Evolutionary conservation across 2,329 filamentous ascomycete species (phyloP).

Genomic region (Pezicula rhizophila): DNA sequence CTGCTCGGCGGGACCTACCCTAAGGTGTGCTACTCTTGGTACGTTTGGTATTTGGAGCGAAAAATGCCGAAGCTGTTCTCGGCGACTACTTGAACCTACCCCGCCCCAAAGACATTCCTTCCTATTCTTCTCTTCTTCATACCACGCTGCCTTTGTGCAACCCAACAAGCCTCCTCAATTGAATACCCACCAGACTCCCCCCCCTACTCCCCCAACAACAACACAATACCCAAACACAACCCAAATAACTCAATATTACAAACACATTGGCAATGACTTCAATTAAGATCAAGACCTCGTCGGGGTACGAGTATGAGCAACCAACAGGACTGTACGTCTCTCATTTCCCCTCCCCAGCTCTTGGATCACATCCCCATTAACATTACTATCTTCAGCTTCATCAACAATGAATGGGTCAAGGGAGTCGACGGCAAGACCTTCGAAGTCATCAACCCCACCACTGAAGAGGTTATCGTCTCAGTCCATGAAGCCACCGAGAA

Average conservation of each 20-base stretch:
- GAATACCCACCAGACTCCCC: no score
- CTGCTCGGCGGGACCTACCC: no score
- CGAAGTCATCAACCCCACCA: conserved; percentile 84
- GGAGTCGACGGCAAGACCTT: conserved; percentile 83
- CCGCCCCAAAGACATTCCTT: background rate
- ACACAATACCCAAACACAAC: no score
- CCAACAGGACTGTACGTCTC: conserved; percentile 36
- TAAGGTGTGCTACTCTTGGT: no score
- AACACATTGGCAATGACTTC: conserved; percentile 19
- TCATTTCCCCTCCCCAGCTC: background rate
- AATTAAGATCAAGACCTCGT: conserved; percentile 22
- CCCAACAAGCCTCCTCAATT: background rate
- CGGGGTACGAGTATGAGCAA: conserved; percentile 27
- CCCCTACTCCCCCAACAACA: no score
- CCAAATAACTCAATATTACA: background rate
- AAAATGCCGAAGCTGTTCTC: no score
- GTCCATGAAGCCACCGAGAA: conserved; percentile 85
- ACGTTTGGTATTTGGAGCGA: no score
- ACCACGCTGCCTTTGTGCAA: background rate
- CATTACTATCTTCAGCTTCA: conserved; percentile 41
- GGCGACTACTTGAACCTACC: no score
- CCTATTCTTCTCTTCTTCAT: conserved; percentile 6
- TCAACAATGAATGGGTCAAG: conserved; percentile 88
- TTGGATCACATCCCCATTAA: conserved; percentile 8
- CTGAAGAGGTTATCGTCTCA: conserved; percentile 76